These are phyloP conservation scores for Artemisia annua DNA, from an alignment of 129 eudicot genomes.

Conservation along the genomic window DNA sequence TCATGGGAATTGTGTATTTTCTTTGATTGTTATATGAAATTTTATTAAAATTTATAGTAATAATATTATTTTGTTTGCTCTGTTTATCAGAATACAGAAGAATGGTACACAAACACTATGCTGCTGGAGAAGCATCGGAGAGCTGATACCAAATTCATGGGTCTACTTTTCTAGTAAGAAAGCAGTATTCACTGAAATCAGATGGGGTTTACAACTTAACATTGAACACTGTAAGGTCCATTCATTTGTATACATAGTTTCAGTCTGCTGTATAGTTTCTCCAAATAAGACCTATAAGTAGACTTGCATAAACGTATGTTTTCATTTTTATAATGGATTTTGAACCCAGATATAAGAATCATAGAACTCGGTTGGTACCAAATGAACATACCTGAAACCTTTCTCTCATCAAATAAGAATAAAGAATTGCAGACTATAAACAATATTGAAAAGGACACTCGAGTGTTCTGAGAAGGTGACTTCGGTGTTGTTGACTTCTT, in stretches of 20 bases:
- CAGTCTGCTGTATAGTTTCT: slow-evolving; percentile 20
- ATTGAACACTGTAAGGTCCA: slow-evolving; percentile 3
- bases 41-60: not conserved
- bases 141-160: slow-evolving; percentile 32
- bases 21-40: not conserved
- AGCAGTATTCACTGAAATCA: slow-evolving; percentile 7
- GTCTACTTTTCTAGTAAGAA: slow-evolving; percentile 22
- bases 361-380: not conserved
- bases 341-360: not conserved
- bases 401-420: not conserved
- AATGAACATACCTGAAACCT: not conserved
- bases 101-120: slow-evolving; percentile 70
- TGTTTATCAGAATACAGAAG: slow-evolving; percentile 60
- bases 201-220: not conserved
- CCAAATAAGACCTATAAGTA: slow-evolving; percentile 5
- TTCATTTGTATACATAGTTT: slow-evolving; percentile 24
- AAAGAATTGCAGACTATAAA: too few species aligned
- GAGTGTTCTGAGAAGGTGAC: too few species aligned
- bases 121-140: slow-evolving; percentile 55
- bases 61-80: not conserved
- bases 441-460: too few species aligned
- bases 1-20: slow-evolving; percentile 13
- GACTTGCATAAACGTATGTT: slow-evolving; percentile 1
- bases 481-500: too few species aligned
- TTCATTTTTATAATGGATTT: not conserved